Base-by-base conservation (phyloP, 129 eudicot species). In the Apium graveolens region DNA sequence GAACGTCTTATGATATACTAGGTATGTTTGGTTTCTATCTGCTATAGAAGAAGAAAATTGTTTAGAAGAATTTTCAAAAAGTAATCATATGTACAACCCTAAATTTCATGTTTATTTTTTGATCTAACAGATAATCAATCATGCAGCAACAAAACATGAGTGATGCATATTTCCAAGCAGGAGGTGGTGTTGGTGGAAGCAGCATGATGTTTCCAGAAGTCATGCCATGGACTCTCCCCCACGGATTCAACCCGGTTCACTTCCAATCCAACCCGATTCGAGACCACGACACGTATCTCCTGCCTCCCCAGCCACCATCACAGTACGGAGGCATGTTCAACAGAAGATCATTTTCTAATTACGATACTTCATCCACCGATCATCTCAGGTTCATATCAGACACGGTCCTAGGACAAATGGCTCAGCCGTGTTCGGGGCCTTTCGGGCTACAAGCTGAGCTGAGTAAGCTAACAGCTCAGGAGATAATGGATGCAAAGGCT, bases 401-500 rank as follows among this genome's bases (percentile, higher is more conserved):
- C 73, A 80, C 88, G 48, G 60, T 79, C 0, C 73, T 84, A 5
- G 92, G 88, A n/a, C 92, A 86, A 74, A 88, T 88, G 77, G 90
- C 60, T 60, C 65, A 55, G 65, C 89, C 98, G 18, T 85, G 65
- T 60, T 60, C 91, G 43, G 89, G 80, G 60, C 97, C 96, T 37
- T 91, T 91, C 75, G 92, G 96, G 12, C 86, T 94, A 70, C 98
- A 91, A 76, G 83, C 89, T 9, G 98, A 95, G 69, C 81, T 94
- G 73, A 86, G 87, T 73, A 91, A 90, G 80, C 86, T 95, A 91
- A 90, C 90, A 68, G 96, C 98, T 55, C 98, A 95, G 73, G 98
- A 95, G 75, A 88, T 95, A 39, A 95, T 92, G 98, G 98, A 95
- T 80, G 98, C 98, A 12, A 95, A 95, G 79, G 97, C 98, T 21